These are phyloP conservation scores for Dillenia suffruticosa DNA, from an alignment of 164 flowering plant species.

Conservation along the genomic window DNA sequence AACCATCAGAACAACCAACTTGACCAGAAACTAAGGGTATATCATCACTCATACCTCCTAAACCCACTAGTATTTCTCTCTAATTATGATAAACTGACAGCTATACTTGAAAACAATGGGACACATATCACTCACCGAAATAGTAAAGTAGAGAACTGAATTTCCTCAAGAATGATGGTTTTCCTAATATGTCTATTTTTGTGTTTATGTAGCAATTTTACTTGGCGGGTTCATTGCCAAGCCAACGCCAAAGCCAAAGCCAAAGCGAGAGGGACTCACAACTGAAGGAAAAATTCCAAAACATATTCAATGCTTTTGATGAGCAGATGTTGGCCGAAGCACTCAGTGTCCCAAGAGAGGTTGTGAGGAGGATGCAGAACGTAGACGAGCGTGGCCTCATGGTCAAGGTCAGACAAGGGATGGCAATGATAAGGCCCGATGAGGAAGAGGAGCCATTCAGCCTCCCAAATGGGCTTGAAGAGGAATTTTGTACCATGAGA, in stretches of 20 bases:
- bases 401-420: conserved; percentile 18
- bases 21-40: conserved; percentile 42
- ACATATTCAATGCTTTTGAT: conserved; percentile 29
- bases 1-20: conserved; percentile 59
- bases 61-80: too few relatives aligned
- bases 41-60: background rate
- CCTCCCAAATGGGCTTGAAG: conserved; percentile 30
- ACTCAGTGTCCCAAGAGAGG: conserved; percentile 15
- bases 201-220: conserved; percentile 23
- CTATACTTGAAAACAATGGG: too few relatives aligned
- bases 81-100: background rate
- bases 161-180: background rate
- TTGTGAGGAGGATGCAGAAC: conserved; percentile 19
- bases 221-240: conserved; percentile 26
- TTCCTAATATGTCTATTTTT: background rate
- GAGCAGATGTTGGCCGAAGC: conserved; percentile 31
- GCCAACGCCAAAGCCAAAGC: conserved; percentile 4
- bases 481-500: conserved; percentile 32
- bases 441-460: conserved; percentile 2
- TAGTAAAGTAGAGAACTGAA: too few relatives aligned
- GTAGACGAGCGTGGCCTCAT: conserved; percentile 22
- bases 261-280: background rate
- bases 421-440: conserved; percentile 22
- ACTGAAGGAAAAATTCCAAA: conserved; percentile 15
- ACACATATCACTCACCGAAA: too few relatives aligned